Conservation (phyloP, 345 rosid species). For the Anastatica hierochuntica region DNA sequence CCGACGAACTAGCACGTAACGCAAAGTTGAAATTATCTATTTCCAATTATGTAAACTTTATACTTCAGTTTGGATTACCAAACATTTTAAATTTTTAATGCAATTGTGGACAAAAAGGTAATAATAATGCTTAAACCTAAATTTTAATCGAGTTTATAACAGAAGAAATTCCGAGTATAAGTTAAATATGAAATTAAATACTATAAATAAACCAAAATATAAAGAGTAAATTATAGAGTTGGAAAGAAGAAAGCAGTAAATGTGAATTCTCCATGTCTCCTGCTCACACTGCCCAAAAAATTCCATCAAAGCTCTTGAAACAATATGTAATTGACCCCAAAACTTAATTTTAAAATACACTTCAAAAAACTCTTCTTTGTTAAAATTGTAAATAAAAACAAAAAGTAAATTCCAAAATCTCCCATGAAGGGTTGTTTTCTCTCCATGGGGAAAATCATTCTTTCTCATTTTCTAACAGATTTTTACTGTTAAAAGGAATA, state of each 20-base stretch:
- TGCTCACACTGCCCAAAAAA: constrained; percentile 31
- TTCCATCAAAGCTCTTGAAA: constrained; percentile 18
- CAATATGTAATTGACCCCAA: constrained; percentile 12
- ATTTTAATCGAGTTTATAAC: no score
- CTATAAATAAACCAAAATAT: neutral
- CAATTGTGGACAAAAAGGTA: no score
- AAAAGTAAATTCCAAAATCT: constrained; percentile 25
- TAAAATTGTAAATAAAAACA: constrained; percentile 18
- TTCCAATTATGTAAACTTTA: no score
- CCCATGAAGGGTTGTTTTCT: constrained; percentile 31
- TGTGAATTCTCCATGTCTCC: constrained; percentile 19
- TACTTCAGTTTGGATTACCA: no score
- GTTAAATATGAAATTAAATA: constrained; percentile 11
- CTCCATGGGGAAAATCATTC: constrained; percentile 19
- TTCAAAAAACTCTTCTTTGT: no score
- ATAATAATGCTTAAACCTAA: no score
- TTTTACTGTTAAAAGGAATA: constrained; percentile 8
- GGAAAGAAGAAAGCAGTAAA: constrained; percentile 7
- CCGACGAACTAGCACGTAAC: no score
- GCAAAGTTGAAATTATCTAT: no score
- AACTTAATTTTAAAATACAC: no score
- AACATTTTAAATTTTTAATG: no score
- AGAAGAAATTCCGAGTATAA: constrained; percentile 19
- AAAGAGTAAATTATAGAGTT: constrained; percentile 13
- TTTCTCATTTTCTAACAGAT: neutral